Conservation (phyloP, 2,329 filamentous ascomycete genomes). For the Phyllosticta citrichinensis region DNA sequence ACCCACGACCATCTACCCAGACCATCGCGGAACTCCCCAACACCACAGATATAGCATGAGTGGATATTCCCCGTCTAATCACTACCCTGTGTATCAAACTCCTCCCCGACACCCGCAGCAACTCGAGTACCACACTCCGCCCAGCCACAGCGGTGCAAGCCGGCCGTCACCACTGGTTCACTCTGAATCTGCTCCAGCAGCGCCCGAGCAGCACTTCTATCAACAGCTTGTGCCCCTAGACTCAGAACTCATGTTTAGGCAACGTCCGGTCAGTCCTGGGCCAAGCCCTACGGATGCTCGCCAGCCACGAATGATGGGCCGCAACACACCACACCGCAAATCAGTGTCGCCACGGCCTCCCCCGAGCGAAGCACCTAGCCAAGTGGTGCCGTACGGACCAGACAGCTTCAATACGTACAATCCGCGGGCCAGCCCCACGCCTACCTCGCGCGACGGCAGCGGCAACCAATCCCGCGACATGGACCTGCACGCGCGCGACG, state of each 20-base stretch:
- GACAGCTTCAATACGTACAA: slow-evolving; percentile 69
- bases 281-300: slow-evolving; percentile 23
- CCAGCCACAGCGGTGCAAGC: slow-evolving; percentile 22
- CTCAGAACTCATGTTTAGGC: slow-evolving; percentile 32
- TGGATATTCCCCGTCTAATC: slow-evolving; percentile 10
- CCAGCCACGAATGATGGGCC: slow-evolving; percentile 31
- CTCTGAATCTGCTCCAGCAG: slow-evolving; percentile 15
- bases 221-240: slow-evolving; percentile 32
- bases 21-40: slow-evolving; percentile 14
- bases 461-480: slow-evolving; percentile 11
- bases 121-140: slow-evolving; percentile 23
- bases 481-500: slow-evolving; percentile 30
- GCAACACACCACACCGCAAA: slow-evolving; percentile 50
- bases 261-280: slow-evolving; percentile 35
- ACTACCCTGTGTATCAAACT: slow-evolving; percentile 11
- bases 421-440: slow-evolving; percentile 35
- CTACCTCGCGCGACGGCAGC: slow-evolving; percentile 15
- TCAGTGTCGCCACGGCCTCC: slow-evolving; percentile 62
- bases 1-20: slow-evolving; percentile 15
- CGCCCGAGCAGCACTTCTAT: slow-evolving; percentile 31
- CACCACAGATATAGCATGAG: slow-evolving; percentile 13
- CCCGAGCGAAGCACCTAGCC: slow-evolving; percentile 42
- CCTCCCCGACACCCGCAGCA: slow-evolving; percentile 19
- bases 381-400: slow-evolving; percentile 58
- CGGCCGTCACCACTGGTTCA: slow-evolving; percentile 22